Evolutionary conservation across 495 filamentous ascomycete genomes (phyloP).

Genomic region (Aspergillus wentii): DNA sequence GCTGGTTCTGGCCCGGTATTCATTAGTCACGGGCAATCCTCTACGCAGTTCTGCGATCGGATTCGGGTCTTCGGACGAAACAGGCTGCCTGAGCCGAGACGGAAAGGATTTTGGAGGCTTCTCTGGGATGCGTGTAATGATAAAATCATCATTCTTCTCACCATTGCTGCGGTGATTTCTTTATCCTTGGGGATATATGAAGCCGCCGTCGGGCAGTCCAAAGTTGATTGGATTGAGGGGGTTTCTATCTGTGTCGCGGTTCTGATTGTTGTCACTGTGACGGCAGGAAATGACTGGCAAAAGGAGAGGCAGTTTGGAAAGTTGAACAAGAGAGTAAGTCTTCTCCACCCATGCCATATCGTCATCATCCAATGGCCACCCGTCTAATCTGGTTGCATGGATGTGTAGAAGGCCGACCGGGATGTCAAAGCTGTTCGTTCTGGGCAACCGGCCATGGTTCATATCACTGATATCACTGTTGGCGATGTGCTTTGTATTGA

Average conservation of each 20-base stretch:
- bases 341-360: background rate
- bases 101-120: conserved; percentile 57
- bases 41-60: conserved; percentile 44
- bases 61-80: conserved; percentile 64
- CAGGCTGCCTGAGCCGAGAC: conserved; percentile 58
- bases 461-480: conserved; percentile 56
- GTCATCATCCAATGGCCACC: background rate
- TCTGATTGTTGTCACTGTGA: conserved; percentile 60
- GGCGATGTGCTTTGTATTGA: conserved; percentile 62
- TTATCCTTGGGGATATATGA: conserved; percentile 62
- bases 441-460: conserved; percentile 57
- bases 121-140: conserved; percentile 78
- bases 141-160: conserved; percentile 63
- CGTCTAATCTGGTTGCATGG: no score
- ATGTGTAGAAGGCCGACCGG: conserved; percentile 57
- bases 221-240: conserved; percentile 67
- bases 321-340: conserved; percentile 52
- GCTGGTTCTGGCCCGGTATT: conserved; percentile 26
- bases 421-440: conserved; percentile 64
- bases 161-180: conserved; percentile 58
- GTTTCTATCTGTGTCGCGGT: conserved; percentile 65
- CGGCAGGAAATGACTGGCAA: conserved; percentile 64
- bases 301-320: conserved; percentile 66
- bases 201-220: conserved; percentile 20
- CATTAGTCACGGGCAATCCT: background rate